These are phyloP conservation scores for Leucocoprinus sp. DNA, from an alignment of 768 basidiomycete species.

Conservation along the genomic window DNA sequence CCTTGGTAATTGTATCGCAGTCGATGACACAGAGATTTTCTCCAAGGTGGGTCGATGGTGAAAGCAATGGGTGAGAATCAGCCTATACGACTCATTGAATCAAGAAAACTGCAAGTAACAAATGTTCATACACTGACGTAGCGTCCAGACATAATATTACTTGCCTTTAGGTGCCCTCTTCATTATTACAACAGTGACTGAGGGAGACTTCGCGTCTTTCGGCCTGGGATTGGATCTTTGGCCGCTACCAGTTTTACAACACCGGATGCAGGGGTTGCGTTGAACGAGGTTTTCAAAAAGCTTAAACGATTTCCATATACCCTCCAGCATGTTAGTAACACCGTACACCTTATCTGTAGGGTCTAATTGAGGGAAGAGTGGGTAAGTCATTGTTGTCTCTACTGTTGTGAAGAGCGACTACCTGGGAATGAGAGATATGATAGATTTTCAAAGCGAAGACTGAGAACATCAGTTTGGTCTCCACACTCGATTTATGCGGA, in stretches of 20 bases:
- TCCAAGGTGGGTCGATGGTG: conserved; percentile 69
- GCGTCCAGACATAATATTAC: no score
- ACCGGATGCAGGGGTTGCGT: no score
- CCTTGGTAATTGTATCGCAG: conserved; percentile 53
- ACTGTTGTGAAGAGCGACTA: conserved; percentile 23
- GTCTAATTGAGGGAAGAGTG: neutral
- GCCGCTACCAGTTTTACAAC: no score
- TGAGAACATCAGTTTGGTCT: neutral
- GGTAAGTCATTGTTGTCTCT: conserved; percentile 36
- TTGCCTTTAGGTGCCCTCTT: no score
- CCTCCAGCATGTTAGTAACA: conserved; percentile 69
- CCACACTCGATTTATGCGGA: no score
- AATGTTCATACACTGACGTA: conserved; percentile 42
- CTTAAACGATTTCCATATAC: no score
- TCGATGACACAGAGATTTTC: conserved; percentile 75
- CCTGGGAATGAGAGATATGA: conserved; percentile 9
- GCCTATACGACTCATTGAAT: conserved; percentile 60
- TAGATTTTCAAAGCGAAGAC: neutral
- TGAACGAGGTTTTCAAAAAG: no score
- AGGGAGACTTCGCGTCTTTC: conserved; percentile 81
- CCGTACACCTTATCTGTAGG: conserved; percentile 62
- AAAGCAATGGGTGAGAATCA: conserved; percentile 83
- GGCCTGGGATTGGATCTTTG: no score
- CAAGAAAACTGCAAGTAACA: neutral
- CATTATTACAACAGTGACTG: no score